Evolutionary conservation across 139 green algal genomes (phyloP), one percentile per base, ranked within the genome.

Genomic region (Tetraselmis chui): DNA sequence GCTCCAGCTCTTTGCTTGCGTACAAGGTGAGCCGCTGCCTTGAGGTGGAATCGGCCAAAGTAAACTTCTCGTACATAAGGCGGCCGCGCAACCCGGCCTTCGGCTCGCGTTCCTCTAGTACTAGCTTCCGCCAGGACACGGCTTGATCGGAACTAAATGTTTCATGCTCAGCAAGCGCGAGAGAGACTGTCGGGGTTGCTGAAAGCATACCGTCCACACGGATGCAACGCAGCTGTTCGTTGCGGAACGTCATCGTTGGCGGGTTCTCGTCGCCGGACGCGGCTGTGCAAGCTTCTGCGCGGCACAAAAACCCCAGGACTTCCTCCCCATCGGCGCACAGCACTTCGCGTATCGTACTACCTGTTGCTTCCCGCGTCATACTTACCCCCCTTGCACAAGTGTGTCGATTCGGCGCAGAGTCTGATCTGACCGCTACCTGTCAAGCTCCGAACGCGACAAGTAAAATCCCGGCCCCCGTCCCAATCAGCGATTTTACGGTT

Each of bases 261-360:
- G 45, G 11, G 45, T 18, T 18, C 5, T 67, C 45, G 45, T 18
- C 18, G 45, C 45, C 45, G n/a, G n/a, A n/a, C 59, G 24, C 59
- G 5, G 18, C 28, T 25, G 59, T 29, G 26, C 27, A 24, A 0
- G 59, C 83, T 59, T 59, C 80, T n/a, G 28, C 85, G 22, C 67
- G 29, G n/a, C 88, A 78, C 31, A 77, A 90, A 2, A 25, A 32
- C 11, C 59, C 74, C 31, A 85, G 74, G 76, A 90, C 84, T 24
- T 79, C 59, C 32, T 87, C 85, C 26, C 86, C 18, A 30, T 90
- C 86, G 0, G 95, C 95, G 75, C 97, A 93, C 88, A 98, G 82
- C 30, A 98, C 93, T 0, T 28, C 91, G 0, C 1, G 32, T 24
- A 92, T 85, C 31, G 95, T 87, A 0, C 76, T 5, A 18, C 5